Conservation (phyloP, 164 flowering plant genomes). For the Hamamelis virginiana region DNA sequence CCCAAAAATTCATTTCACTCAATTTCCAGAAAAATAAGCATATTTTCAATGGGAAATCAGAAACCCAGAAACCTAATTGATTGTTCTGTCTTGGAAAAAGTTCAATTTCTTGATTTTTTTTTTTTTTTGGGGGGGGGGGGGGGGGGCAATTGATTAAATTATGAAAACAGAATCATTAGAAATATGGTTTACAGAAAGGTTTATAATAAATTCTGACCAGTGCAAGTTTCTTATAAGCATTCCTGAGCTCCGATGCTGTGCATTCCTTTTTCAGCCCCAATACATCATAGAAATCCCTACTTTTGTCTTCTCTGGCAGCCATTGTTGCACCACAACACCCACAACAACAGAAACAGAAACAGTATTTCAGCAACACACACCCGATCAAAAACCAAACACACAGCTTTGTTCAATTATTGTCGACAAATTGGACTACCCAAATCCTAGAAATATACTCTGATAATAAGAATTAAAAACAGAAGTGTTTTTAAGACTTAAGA, state of each 20-base stretch:
- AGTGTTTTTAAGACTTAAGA: background rate
- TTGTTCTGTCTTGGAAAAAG: background rate
- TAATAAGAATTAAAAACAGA: background rate
- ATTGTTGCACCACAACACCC: constrained; percentile 21
- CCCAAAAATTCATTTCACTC: background rate
- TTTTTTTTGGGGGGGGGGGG: no score
- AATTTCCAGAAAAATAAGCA: background rate
- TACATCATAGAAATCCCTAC: constrained; percentile 59
- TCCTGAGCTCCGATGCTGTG: constrained; percentile 55
- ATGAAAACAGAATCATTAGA: background rate
- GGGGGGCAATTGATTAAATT: no score
- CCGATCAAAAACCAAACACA: background rate
- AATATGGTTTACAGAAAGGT: no score
- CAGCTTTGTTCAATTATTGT: constrained; percentile 16
- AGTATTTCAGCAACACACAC: no score
- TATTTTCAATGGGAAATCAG: background rate
- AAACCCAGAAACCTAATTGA: background rate
- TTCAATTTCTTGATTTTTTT: no score
- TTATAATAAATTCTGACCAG: constrained; percentile 46
- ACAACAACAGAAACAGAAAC: constrained; percentile 6
- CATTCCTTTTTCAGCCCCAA: constrained; percentile 85
- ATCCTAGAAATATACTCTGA: background rate
- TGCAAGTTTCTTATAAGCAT: constrained; percentile 88
- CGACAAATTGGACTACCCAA: constrained; percentile 18
- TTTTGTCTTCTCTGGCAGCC: constrained; percentile 50